phyloP scores from a whole-genome alignment of 768 basidiomycete species.

The Lactarius pseudohatsudake region DNA sequence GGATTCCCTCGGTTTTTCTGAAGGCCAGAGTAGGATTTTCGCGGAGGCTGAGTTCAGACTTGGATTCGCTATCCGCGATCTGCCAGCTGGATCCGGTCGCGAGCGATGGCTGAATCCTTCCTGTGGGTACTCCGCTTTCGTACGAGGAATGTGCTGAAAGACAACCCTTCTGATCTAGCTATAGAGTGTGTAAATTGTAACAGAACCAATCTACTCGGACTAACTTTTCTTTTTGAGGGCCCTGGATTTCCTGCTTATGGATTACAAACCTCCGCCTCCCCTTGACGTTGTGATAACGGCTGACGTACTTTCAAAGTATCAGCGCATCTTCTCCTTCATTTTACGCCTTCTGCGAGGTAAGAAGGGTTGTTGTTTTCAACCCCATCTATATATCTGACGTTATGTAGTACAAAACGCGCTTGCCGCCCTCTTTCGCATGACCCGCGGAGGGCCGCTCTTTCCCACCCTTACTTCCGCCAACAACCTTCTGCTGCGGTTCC shows the following conservation, averaged over 20 bases:
- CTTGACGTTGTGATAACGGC: slow-evolving; percentile 71
- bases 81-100: slow-evolving; percentile 59
- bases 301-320: slow-evolving; percentile 78
- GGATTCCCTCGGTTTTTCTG: slow-evolving; percentile 5
- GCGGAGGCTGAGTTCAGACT: slow-evolving; percentile 73
- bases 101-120: slow-evolving; percentile 83
- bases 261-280: slow-evolving; percentile 85
- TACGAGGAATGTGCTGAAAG: neutral
- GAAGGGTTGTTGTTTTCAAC: slow-evolving; percentile 22
- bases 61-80: slow-evolving; percentile 81
- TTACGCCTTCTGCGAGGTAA: slow-evolving; percentile 76
- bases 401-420: slow-evolving; percentile 65
- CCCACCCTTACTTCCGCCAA: slow-evolving; percentile 54
- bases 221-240: slow-evolving; percentile 49
- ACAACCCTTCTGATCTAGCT: slow-evolving; percentile 29
- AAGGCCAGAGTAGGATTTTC: slow-evolving; percentile 32
- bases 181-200: slow-evolving; percentile 37
- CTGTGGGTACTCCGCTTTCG: slow-evolving; percentile 49
- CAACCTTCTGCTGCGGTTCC: slow-evolving; percentile 61
- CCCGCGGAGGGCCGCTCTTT: slow-evolving; percentile 53
- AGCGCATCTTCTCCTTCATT: slow-evolving; percentile 77
- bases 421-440: slow-evolving; percentile 64
- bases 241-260: slow-evolving; percentile 85
- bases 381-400: neutral
- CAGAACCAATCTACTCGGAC: neutral